These are phyloP conservation scores for Suhomyces guaymorum DNA, from an alignment of 1,139 yeast species.

Conservation along the genomic window DNA sequence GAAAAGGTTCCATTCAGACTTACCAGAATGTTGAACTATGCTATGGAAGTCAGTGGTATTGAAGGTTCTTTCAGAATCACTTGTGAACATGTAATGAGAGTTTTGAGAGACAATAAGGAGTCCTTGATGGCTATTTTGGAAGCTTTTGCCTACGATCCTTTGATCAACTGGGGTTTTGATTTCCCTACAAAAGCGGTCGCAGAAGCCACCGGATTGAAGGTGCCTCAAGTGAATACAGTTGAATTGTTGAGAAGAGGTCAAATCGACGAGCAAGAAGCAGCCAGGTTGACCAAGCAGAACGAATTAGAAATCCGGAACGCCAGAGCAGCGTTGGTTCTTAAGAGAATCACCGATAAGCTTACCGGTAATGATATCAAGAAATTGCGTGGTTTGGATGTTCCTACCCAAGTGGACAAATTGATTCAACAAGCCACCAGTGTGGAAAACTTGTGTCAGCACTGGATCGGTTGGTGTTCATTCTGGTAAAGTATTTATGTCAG, in stretches of 20 bases:
- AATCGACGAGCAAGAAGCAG: constrained; percentile 75
- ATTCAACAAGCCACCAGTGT: constrained; percentile 97
- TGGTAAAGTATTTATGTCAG: no score
- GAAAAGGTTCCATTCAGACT: constrained; percentile 97
- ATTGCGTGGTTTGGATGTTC: constrained; percentile 69
- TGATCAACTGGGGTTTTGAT: constrained; percentile 98
- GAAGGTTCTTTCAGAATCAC: constrained; percentile 97
- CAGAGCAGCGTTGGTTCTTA: constrained; percentile 86
- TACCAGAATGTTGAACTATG: constrained; percentile 95
- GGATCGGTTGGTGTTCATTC: constrained; percentile 98
- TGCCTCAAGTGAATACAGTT: constrained; percentile 64
- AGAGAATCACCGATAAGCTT: constrained; percentile 86
- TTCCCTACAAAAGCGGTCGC: constrained; percentile 79
- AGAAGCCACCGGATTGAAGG: constrained; percentile 68
- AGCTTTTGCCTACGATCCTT: constrained; percentile 98
- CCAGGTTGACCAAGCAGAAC: constrained; percentile 67
- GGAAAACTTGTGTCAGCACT: constrained; percentile 94
- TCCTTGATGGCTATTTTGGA: constrained; percentile 97
- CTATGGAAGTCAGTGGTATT: constrained; percentile 98
- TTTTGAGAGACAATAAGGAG: constrained; percentile 88
- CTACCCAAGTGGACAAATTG: constrained; percentile 88
- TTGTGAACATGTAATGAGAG: constrained; percentile 96
- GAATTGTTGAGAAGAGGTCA: constrained; percentile 73
- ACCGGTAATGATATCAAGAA: constrained; percentile 91
- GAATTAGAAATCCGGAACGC: constrained; percentile 84